Evolutionary conservation across 208 protist species (phyloP).

Genomic region (Trypanosoma brucei): DNA sequence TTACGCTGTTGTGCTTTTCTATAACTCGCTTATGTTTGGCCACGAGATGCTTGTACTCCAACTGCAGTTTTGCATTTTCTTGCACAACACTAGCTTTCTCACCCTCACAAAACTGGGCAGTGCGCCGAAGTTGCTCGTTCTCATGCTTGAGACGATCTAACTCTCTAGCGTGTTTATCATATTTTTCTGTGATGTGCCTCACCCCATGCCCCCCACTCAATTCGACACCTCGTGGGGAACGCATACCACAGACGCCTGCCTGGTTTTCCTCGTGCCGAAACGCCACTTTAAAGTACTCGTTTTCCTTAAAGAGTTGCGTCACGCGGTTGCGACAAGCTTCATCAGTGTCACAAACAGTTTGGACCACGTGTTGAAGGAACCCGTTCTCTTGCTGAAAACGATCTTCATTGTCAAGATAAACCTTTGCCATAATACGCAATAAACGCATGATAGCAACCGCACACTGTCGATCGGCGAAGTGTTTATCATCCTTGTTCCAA

Average conservation of each 20-base stretch:
- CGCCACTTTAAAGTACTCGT: constrained; percentile 5
- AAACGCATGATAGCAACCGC: constrained; percentile 50
- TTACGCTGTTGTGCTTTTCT: constrained; percentile 44
- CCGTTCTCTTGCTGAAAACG: constrained; percentile 30
- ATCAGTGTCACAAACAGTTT: constrained; percentile 8
- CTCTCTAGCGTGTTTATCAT: constrained; percentile 11
- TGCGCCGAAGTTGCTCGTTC: constrained; percentile 26
- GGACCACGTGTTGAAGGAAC: constrained; percentile 27
- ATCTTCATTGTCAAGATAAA: constrained; percentile 34
- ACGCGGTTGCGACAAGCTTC: constrained; percentile 13
- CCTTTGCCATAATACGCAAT: constrained; percentile 48
- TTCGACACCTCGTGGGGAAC: not conserved
- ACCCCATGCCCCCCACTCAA: constrained; percentile 2
- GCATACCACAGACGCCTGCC: not conserved
- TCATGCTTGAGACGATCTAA: constrained; percentile 14
- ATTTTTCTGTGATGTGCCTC: constrained; percentile 9
- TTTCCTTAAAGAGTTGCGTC: constrained; percentile 18
- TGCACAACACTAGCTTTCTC: constrained; percentile 36
- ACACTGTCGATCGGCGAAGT: constrained; percentile 55
- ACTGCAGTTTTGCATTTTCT: constrained; percentile 60
- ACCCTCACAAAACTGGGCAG: constrained; percentile 29
- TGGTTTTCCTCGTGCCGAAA: not conserved
- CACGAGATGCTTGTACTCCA: constrained; percentile 81
- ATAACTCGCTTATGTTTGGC: constrained; percentile 45
- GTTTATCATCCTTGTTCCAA: constrained; percentile 48